Conservation (phyloP, 2,329 filamentous ascomycete species). For the Apiospora malaysiana region DNA sequence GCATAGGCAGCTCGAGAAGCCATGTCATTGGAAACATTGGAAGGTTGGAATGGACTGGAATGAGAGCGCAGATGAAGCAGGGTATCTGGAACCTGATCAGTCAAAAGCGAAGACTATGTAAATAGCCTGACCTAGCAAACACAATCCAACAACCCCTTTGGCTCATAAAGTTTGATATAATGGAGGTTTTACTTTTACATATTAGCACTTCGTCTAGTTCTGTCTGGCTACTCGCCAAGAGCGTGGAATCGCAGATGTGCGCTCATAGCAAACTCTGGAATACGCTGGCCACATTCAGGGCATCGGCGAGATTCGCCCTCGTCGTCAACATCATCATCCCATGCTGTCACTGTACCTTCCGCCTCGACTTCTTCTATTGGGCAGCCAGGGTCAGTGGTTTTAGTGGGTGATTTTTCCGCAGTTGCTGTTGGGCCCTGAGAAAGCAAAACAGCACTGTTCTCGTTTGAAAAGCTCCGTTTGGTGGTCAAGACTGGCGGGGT, state of each 20-base stretch:
- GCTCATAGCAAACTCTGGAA: constrained; percentile 63
- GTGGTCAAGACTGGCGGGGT: neutral
- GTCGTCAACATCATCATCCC: constrained; percentile 32
- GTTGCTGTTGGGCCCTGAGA: neutral
- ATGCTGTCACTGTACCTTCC: neutral
- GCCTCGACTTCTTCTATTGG: neutral
- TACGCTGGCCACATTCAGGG: constrained; percentile 55
- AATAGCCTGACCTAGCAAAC: constrained; percentile 18
- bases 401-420: neutral
- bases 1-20: neutral
- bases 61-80: neutral
- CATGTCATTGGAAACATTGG: neutral
- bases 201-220: neutral
- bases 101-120: constrained; percentile 12
- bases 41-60: neutral
- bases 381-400: neutral
- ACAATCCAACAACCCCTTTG: neutral
- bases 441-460: neutral
- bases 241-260: constrained; percentile 62
- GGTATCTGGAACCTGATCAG: neutral
- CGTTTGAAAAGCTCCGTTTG: neutral
- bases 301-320: constrained; percentile 45
- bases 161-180: no score
- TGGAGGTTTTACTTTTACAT: neutral
- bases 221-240: constrained; percentile 30